Percentiles rank a stretch among this genome's conserved stretches.
Evolutionary conservation across 2,329 filamentous ascomycete genomes (phyloP).

Genomic region (Exophiala mesophila): DNA sequence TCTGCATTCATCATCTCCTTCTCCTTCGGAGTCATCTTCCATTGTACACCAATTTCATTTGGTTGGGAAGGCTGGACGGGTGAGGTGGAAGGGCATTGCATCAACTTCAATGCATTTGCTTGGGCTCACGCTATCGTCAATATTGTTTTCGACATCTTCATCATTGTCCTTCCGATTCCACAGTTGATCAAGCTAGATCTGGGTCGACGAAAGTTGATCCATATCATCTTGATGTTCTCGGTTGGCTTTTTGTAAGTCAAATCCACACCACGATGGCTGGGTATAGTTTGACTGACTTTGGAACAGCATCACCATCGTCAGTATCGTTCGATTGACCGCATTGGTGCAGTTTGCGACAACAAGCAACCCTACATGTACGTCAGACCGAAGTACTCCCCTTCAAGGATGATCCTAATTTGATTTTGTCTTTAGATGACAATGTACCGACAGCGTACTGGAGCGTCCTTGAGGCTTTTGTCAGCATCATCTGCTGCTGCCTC

Average conservation of each 20-base stretch:
- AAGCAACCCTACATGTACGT: conserved; percentile 36
- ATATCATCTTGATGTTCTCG: conserved; percentile 49
- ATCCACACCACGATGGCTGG: conserved; percentile 45
- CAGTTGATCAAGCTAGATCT: conserved; percentile 43
- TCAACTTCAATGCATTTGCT: conserved; percentile 46
- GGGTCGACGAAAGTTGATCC: conserved; percentile 46
- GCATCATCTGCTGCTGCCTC: conserved; percentile 15
- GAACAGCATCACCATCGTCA: conserved; percentile 43
- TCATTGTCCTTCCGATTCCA: conserved; percentile 49
- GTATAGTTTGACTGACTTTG: conserved; percentile 42
- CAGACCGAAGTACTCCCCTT: background rate
- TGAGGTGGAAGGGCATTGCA: conserved; percentile 44
- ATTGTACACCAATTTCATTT: conserved; percentile 44
- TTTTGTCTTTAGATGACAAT: conserved; percentile 10
- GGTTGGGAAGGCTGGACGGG: conserved; percentile 48
- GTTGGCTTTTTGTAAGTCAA: conserved; percentile 42
- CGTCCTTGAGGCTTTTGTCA: conserved; percentile 12
- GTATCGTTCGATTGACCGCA: conserved; percentile 41
- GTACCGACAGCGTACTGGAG: conserved; percentile 17
- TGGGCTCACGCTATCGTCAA: conserved; percentile 51
- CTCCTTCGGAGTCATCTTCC: conserved; percentile 43
- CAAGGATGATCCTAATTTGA: background rate
- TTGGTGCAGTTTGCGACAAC: conserved; percentile 41
- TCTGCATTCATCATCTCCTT: conserved; percentile 41
- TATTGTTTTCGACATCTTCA: conserved; percentile 50